phyloP scores from a whole-genome alignment of 305 asterid genomes.

The Fraxinus xanthoxyloides region DNA sequence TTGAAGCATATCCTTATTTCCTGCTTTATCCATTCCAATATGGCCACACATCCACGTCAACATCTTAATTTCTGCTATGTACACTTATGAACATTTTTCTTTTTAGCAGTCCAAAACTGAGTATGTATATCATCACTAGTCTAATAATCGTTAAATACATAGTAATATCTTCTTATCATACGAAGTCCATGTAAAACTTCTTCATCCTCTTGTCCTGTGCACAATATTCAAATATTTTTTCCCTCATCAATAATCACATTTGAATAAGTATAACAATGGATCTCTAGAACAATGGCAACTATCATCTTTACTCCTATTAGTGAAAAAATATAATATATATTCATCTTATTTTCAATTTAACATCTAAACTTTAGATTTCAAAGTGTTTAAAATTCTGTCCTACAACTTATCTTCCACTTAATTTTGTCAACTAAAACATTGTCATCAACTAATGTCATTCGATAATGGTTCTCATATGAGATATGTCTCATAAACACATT shows the following conservation, averaged over 20 bases:
- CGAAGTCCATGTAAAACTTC: not conserved
- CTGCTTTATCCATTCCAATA: not conserved
- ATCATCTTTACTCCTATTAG: not conserved
- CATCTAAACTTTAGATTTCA: not conserved
- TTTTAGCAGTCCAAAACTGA: not conserved
- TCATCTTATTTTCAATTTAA: not conserved
- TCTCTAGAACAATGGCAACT: not conserved
- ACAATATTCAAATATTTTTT: not conserved
- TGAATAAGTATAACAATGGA: too few relatives aligned
- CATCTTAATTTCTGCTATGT: not conserved
- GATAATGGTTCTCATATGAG: not conserved
- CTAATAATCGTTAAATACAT: not conserved
- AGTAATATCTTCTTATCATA: not conserved
- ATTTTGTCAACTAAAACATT: not conserved
- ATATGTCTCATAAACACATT: not conserved
- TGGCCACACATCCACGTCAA: not conserved
- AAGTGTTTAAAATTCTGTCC: not conserved
- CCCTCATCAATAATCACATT: not conserved
- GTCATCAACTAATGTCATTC: not conserved
- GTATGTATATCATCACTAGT: not conserved
- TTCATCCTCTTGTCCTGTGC: not conserved
- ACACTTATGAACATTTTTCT: not conserved
- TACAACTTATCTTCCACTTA: not conserved
- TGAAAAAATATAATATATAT: too few relatives aligned
- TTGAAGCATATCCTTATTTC: not conserved